phyloP scores from a whole-genome alignment of 768 basidiomycete genomes.

The Daedaleopsis sinensis region DNA sequence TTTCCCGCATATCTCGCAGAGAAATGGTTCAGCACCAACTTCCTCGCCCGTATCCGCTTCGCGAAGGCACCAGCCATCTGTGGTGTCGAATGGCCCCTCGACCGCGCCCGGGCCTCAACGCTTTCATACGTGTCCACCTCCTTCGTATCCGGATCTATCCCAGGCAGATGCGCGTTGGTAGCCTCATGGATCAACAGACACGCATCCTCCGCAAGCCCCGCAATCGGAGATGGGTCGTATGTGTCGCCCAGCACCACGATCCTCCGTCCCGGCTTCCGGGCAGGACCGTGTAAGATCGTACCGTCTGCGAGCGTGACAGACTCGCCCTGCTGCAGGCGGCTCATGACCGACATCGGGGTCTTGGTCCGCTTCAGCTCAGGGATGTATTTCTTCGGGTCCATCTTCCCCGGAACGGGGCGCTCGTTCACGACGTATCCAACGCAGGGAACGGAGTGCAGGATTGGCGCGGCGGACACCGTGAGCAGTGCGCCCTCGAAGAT shows the following conservation, averaged over 20 bases:
- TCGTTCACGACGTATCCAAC: conserved; percentile 79
- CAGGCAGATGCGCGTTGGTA: conserved; percentile 83
- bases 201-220: conserved; percentile 59
- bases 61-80: conserved; percentile 89
- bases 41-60: conserved; percentile 58
- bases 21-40: conserved; percentile 82
- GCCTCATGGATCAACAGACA: conserved; percentile 87
- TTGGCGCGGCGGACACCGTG: conserved; percentile 76
- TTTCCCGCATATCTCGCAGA: conserved; percentile 79
- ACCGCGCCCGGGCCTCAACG: conserved; percentile 65
- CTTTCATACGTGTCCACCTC: conserved; percentile 57
- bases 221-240: conserved; percentile 72
- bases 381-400: conserved; percentile 67
- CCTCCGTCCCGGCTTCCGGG: conserved; percentile 69
- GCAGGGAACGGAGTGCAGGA: conserved; percentile 79
- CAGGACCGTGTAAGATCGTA: conserved; percentile 68
- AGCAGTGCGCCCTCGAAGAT: conserved; percentile 60
- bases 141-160: conserved; percentile 62
- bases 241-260: conserved; percentile 86
- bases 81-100: conserved; percentile 89
- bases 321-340: conserved; percentile 65
- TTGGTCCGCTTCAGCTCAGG: conserved; percentile 71
- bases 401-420: conserved; percentile 73
- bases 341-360: conserved; percentile 69
- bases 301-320: conserved; percentile 69